Base-by-base conservation (phyloP, 1,284 basidiomycete species). In the Ustilago loliicola region DNA sequence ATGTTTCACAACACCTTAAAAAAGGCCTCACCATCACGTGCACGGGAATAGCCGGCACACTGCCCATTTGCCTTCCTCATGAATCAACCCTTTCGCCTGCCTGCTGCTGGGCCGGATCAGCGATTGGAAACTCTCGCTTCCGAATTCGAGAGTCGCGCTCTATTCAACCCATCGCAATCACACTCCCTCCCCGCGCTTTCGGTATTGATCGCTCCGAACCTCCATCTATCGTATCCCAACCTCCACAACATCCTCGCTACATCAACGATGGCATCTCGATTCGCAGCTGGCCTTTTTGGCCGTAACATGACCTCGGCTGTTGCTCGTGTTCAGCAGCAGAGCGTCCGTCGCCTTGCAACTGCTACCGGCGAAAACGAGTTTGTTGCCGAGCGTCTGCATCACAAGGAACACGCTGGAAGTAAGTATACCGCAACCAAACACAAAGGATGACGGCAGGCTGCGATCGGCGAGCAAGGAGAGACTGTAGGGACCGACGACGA, bases 381-480 rank as follows among this genome's bases (percentile, higher is more conserved):
- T 50, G 23, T 78, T 51, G 71, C 75, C 36, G 78, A 72, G 56
- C 74, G 83, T 23, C 7, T 62, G 57, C 80, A 84, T 65, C 67
- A 75, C 45, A 75, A 74, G 61, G 80, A 84, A 57, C 83, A 84
- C 62, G 83, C 83, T 66, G 80, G 40, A 45, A 80, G 81, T 83
- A 52, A 75, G 81, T 80, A 36, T 25, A n/a, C 13, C n/a, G 27
- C 29, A 48, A 34, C 13, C 23, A 30, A 13, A 58, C 27, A 23
- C 13, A 2, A 19, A 51, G 34, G 29, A 54, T 19, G 27, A 8
- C 7, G 51, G 15, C 13, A 51, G 48, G 9, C 15, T 36, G 34
- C 10, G 0, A 36, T 36, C 34, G 34, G 4, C 15, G n/a, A n/a
- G n/a, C n/a, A n/a, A n/a, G n/a, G n/a, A n/a, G n/a, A n/a, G n/a